phyloP scores from a whole-genome alignment of 2,329 filamentous ascomycete genomes.

The Beauveria varroae region DNA sequence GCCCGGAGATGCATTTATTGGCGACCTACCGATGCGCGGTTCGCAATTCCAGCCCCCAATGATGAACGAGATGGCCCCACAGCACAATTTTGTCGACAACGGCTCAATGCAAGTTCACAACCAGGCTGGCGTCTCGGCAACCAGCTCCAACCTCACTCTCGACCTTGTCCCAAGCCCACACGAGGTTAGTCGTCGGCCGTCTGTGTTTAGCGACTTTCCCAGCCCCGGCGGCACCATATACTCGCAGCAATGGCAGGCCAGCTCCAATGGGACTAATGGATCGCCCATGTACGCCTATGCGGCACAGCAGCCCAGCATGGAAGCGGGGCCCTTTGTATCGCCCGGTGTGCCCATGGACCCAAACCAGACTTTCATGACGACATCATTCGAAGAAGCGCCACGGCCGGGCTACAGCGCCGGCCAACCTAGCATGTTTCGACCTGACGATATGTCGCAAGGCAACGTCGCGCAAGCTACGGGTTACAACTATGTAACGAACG shows the following conservation, averaged over 20 bases:
- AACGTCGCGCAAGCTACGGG: constrained; percentile 23
- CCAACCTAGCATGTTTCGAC: constrained; percentile 26
- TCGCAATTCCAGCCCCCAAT: constrained; percentile 36
- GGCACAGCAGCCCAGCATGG: constrained; percentile 27
- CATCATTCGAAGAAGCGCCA: constrained; percentile 27
- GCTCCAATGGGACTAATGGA: constrained; percentile 32
- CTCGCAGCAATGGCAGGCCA: constrained; percentile 36
- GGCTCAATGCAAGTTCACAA: constrained; percentile 27
- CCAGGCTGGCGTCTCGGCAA: constrained; percentile 26
- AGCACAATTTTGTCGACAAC: constrained; percentile 34
- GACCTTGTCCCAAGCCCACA: constrained; percentile 40
- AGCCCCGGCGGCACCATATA: constrained; percentile 35
- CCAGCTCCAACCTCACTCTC: constrained; percentile 30
- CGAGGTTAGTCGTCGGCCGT: constrained; percentile 37
- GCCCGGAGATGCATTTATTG: constrained; percentile 30
- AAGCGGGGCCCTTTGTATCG: constrained; percentile 24
- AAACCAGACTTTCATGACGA: constrained; percentile 25
- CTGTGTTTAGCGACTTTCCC: constrained; percentile 40
- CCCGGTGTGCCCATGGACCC: constrained; percentile 25
- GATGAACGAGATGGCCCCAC: constrained; percentile 34
- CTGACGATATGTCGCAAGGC: constrained; percentile 22
- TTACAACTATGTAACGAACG: constrained; percentile 29
- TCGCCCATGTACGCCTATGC: constrained; percentile 40
- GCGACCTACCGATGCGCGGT: constrained; percentile 37
- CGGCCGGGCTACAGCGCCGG: constrained; percentile 26